Percentiles rank a stretch among this genome's conserved stretches.
These are phyloP conservation scores for Pseudogymnoascus sp. DNA, from an alignment of 2,329 filamentous ascomycete species.

Conservation along the genomic window DNA sequence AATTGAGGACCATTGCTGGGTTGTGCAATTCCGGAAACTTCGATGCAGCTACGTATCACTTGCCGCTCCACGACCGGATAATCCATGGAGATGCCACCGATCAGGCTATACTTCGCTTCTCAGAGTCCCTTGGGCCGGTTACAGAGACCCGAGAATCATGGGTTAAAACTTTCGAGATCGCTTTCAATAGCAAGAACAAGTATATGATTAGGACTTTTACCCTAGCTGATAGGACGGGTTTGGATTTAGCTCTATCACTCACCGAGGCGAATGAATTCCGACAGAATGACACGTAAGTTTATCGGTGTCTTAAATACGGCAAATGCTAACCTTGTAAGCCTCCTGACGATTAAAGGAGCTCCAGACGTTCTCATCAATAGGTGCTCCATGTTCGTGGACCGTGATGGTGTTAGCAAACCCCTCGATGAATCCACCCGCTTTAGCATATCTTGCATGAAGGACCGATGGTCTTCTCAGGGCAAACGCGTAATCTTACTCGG, in stretches of 20 bases:
- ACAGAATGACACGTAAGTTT: slow-evolving; percentile 22
- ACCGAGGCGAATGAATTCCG: slow-evolving; percentile 23
- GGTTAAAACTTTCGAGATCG: slow-evolving; percentile 57
- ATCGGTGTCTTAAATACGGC: not conserved
- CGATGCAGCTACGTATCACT: slow-evolving; percentile 52
- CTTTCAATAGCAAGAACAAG: slow-evolving; percentile 79
- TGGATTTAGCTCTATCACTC: slow-evolving; percentile 31
- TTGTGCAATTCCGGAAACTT: slow-evolving; percentile 72
- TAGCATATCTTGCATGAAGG: slow-evolving; percentile 51
- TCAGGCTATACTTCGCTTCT: slow-evolving; percentile 63
- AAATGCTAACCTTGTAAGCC: slow-evolving; percentile 19
- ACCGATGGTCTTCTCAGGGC: slow-evolving; percentile 59
- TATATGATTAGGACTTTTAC: slow-evolving; percentile 63
- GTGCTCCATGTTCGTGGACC: slow-evolving; percentile 48
- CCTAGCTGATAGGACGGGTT: slow-evolving; percentile 31
- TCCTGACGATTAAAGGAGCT: slow-evolving; percentile 71
- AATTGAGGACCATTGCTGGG: slow-evolving; percentile 52
- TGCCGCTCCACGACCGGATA: slow-evolving; percentile 51
- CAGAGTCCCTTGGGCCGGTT: slow-evolving; percentile 55
- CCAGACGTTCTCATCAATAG: slow-evolving; percentile 63
- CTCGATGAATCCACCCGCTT: slow-evolving; percentile 39
- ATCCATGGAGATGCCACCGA: slow-evolving; percentile 72
- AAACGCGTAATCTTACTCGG: slow-evolving; percentile 60
- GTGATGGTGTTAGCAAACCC: slow-evolving; percentile 43
- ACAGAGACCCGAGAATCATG: slow-evolving; percentile 52